These are phyloP conservation scores for Hansfordia pulvinata DNA, from an alignment of 2,329 filamentous ascomycete species.

Conservation along the genomic window DNA sequence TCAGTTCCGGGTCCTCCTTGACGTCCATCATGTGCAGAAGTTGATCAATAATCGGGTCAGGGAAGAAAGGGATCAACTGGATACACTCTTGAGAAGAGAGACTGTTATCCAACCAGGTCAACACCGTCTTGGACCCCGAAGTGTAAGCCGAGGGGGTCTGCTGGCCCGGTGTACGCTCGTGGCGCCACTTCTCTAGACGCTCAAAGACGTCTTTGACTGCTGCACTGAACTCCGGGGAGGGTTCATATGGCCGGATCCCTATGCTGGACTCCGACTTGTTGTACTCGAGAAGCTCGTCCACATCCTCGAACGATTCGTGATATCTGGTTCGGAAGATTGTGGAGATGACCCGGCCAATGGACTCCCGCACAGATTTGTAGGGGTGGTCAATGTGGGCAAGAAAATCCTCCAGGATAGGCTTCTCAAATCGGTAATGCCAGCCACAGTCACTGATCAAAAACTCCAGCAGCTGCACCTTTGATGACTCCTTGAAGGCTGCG, in stretches of 20 bases:
- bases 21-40: slow-evolving; percentile 99
- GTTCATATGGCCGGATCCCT: slow-evolving; percentile 72
- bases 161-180: slow-evolving; percentile 71
- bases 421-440: slow-evolving; percentile 90
- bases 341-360: slow-evolving; percentile 80
- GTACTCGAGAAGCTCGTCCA: slow-evolving; percentile 57
- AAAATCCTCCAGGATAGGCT: slow-evolving; percentile 82
- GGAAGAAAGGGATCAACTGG: slow-evolving; percentile 83
- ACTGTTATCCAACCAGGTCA: slow-evolving; percentile 88
- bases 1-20: slow-evolving; percentile 93
- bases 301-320: slow-evolving; percentile 81
- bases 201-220: slow-evolving; percentile 66
- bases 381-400: slow-evolving; percentile 87
- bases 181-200: slow-evolving; percentile 75
- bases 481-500: slow-evolving; percentile 96
- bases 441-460: slow-evolving; percentile 77
- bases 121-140: slow-evolving; percentile 86
- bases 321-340: slow-evolving; percentile 85
- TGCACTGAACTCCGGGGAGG: slow-evolving; percentile 56
- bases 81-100: slow-evolving; percentile 88
- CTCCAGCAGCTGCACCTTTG: slow-evolving; percentile 84
- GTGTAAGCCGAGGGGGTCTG: slow-evolving; percentile 93
- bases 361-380: slow-evolving; percentile 92
- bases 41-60: slow-evolving; percentile 77
- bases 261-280: slow-evolving; percentile 74